These are phyloP conservation scores for Leucosporidium scottii DNA, from an alignment of 768 basidiomycete genomes.

Conservation along the genomic window DNA sequence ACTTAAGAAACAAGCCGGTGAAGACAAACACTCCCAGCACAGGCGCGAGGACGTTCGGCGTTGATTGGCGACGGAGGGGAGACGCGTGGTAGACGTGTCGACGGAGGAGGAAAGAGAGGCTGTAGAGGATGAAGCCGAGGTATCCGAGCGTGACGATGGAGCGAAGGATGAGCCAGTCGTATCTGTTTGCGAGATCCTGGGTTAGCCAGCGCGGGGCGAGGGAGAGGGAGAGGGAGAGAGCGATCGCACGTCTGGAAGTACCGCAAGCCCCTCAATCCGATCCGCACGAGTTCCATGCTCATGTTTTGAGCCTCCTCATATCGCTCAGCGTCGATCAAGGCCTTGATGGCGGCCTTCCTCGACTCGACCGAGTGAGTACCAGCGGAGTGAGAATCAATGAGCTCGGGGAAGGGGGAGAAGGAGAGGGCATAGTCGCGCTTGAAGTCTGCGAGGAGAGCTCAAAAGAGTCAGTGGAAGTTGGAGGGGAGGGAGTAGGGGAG, in stretches of 20 bases:
- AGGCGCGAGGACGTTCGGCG: conserved; percentile 40
- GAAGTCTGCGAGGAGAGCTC: conserved; percentile 34
- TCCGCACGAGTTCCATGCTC: conserved; percentile 52
- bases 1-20: conserved; percentile 48
- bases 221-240: neutral
- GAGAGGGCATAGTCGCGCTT: conserved; percentile 55
- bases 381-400: conserved; percentile 37
- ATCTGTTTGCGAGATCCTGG: conserved; percentile 43
- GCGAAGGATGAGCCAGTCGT: conserved; percentile 67
- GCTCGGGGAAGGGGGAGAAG: conserved; percentile 56
- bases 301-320: conserved; percentile 52
- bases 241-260: conserved; percentile 62
- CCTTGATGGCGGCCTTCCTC: conserved; percentile 44
- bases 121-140: conserved; percentile 54
- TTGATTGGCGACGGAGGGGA: neutral
- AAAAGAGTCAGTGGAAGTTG: too few species aligned
- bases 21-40: conserved; percentile 50
- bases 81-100: neutral
- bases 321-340: conserved; percentile 45
- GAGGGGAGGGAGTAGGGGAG: neutral
- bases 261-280: conserved; percentile 56
- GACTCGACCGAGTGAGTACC: neutral
- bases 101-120: conserved; percentile 8
- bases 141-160: conserved; percentile 65
- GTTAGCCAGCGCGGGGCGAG: neutral